Conservation (phyloP, 805 yeast genomes). For the Candida sakaeoensis region DNA sequence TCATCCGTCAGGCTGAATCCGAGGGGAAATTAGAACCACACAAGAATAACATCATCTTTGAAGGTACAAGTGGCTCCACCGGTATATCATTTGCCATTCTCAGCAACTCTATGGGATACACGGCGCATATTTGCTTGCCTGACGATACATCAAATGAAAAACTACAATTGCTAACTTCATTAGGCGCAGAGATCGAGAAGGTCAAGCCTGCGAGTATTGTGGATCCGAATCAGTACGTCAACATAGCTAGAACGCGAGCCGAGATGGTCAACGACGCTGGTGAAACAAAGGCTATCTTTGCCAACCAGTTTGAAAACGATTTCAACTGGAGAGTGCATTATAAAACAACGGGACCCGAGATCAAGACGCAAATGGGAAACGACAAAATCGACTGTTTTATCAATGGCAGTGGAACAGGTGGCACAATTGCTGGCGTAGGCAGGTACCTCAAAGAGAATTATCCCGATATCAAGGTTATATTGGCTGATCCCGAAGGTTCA, state of each 20-base stretch:
- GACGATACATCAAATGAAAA: slow-evolving; percentile 90
- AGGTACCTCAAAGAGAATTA: slow-evolving; percentile 68
- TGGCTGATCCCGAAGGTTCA: slow-evolving; percentile 96
- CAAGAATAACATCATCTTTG: slow-evolving; percentile 73
- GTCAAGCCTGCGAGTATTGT: slow-evolving; percentile 95
- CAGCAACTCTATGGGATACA: slow-evolving; percentile 85
- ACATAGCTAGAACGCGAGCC: slow-evolving; percentile 73
- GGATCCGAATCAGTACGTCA: slow-evolving; percentile 89
- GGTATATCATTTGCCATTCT: slow-evolving; percentile 91
- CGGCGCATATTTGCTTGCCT: slow-evolving; percentile 90
- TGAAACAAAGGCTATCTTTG: slow-evolving; percentile 66
- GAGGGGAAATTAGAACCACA: slow-evolving; percentile 55
- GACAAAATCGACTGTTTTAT: slow-evolving; percentile 67
- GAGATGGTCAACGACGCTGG: slow-evolving; percentile 40
- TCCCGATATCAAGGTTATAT: slow-evolving; percentile 45
- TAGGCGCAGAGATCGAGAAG: slow-evolving; percentile 80
- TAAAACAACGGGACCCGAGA: slow-evolving; percentile 87
- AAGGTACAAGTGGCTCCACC: slow-evolving; percentile 96
- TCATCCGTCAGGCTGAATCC: slow-evolving; percentile 65
- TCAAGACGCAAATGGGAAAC: slow-evolving; percentile 61
- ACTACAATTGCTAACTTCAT: slow-evolving; percentile 59
- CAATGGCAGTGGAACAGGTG: slow-evolving; percentile 96
- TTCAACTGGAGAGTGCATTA: slow-evolving; percentile 86
- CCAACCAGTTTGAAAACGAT: slow-evolving; percentile 93
- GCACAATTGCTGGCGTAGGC: slow-evolving; percentile 90